Evolutionary conservation across 2,329 filamentous ascomycete genomes (phyloP).

Genomic region (Hypoxylon sp.): DNA sequence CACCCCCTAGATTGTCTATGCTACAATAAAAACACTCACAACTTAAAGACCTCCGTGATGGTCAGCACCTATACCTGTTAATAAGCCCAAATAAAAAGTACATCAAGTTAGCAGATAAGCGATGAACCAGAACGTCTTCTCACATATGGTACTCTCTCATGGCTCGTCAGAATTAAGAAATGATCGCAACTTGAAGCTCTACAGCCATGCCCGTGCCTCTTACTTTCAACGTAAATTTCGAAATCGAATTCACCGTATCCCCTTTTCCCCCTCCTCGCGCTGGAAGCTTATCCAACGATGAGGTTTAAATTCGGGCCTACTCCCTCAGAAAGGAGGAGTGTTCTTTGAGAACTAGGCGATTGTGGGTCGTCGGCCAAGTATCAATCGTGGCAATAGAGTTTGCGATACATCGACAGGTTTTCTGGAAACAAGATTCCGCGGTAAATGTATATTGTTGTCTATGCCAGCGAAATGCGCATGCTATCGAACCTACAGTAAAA

Average conservation of each 20-base stretch:
- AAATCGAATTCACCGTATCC: background rate
- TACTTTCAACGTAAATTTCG: too few species aligned
- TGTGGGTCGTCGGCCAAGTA: too few species aligned
- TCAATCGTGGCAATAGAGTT: background rate
- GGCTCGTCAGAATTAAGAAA: background rate
- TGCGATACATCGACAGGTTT: background rate
- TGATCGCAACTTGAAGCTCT: background rate
- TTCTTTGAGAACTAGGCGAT: background rate
- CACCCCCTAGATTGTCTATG: background rate
- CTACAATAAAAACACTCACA: too few species aligned
- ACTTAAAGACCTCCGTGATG: too few species aligned
- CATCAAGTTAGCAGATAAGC: too few species aligned
- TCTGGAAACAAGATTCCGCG: background rate
- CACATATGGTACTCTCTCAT: background rate
- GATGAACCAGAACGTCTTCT: background rate
- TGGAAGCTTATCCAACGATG: background rate
- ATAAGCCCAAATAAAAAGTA: background rate
- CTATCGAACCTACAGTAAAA: too few species aligned
- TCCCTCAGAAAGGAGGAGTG: background rate
- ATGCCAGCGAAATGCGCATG: too few species aligned
- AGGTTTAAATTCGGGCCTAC: background rate
- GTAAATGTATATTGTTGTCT: too few species aligned
- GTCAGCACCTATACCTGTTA: background rate
- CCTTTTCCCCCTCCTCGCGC: background rate
- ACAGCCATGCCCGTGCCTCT: background rate